Evolutionary conservation across 371 early-diverging fungal genomes (phyloP).

Genomic region (Fennellomyces sp.): DNA sequence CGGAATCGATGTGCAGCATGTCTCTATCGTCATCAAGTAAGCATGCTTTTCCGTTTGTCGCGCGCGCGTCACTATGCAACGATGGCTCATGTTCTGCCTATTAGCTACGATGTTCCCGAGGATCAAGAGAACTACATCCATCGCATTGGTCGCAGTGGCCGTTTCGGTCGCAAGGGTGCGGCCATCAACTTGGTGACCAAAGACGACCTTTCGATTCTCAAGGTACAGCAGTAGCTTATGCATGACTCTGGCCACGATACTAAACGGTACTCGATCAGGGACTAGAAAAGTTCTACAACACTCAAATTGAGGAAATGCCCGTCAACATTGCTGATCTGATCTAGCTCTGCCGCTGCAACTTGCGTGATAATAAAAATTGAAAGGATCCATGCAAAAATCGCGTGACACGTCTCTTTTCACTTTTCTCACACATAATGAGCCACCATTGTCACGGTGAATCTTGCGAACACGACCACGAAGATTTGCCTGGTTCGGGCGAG

Average conservation of each 20-base stretch:
- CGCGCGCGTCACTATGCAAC: constrained; percentile 10
- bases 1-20: constrained; percentile 99
- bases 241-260: not conserved
- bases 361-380: not conserved
- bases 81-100: no score
- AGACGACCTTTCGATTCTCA: constrained; percentile 84
- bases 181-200: constrained; percentile 98
- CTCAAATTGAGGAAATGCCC: constrained; percentile 96
- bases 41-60: not conserved
- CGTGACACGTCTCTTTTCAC: not conserved
- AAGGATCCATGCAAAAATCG: no score
- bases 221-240: not conserved
- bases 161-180: constrained; percentile 99
- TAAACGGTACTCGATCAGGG: no score
- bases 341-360: constrained; percentile 36
- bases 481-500: constrained; percentile 64
- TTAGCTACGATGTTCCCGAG: constrained; percentile 97
- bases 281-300: constrained; percentile 98
- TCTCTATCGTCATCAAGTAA: constrained; percentile 87
- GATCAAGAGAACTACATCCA: constrained; percentile 98
- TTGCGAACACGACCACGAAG: constrained; percentile 83
- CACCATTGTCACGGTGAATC: constrained; percentile 56
- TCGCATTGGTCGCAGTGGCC: constrained; percentile 99
- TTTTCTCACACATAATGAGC: constrained; percentile 17
- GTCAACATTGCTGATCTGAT: constrained; percentile 84